Evolutionary conservation across 2,329 filamentous ascomycete species (phyloP).

Genomic region (Diplocarpon rosae): DNA sequence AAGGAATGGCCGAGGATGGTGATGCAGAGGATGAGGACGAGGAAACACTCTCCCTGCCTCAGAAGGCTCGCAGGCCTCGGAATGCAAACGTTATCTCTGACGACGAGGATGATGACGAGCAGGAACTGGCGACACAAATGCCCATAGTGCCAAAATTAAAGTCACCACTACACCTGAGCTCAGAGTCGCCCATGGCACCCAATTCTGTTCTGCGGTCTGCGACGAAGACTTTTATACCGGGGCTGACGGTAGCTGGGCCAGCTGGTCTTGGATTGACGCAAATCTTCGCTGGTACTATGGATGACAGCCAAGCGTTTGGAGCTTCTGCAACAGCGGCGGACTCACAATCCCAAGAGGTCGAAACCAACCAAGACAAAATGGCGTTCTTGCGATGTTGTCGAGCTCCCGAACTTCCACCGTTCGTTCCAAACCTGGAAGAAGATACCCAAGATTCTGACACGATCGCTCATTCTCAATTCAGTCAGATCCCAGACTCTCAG

Average conservation of each 20-base stretch:
- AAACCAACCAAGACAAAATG: slow-evolving; percentile 32
- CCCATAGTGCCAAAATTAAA: slow-evolving; percentile 17
- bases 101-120: slow-evolving; percentile 33
- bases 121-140: slow-evolving; percentile 13
- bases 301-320: slow-evolving; percentile 38
- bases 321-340: slow-evolving; percentile 6
- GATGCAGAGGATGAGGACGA: slow-evolving; percentile 25
- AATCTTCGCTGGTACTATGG: slow-evolving; percentile 85
- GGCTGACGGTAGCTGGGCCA: slow-evolving; percentile 47
- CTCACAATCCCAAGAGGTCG: slow-evolving; percentile 18
- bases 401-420: slow-evolving; percentile 33
- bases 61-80: slow-evolving; percentile 12
- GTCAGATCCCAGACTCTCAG: slow-evolving; percentile 32
- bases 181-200: slow-evolving; percentile 39
- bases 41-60: slow-evolving; percentile 10
- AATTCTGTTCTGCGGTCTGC: slow-evolving; percentile 57
- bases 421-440: slow-evolving; percentile 36
- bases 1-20: slow-evolving; percentile 18
- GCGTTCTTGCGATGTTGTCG: slow-evolving; percentile 39
- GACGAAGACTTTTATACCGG: slow-evolving; percentile 59
- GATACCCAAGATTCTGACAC: slow-evolving; percentile 35
- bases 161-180: slow-evolving; percentile 27
- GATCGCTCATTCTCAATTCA: slow-evolving; percentile 33
- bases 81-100: slow-evolving; percentile 30
- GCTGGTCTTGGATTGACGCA: slow-evolving; percentile 71